Percentiles rank a stretch among this genome's conserved stretches.
phyloP scores from a whole-genome alignment of 768 basidiomycete genomes.

The Kwoniella heveanensis region DNA sequence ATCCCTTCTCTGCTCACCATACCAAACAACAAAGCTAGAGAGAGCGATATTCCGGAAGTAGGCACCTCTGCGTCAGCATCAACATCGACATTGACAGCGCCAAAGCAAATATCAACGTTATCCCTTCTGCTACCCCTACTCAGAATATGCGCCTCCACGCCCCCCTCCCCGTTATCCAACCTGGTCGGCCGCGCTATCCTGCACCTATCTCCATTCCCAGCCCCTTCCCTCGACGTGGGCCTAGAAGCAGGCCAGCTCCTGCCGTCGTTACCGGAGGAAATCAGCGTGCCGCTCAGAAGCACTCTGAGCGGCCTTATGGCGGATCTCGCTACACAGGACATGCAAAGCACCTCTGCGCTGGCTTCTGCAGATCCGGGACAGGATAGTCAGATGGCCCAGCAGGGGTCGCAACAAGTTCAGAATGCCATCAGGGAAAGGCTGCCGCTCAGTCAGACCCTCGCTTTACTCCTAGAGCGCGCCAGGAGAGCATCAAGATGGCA shows the following conservation, averaged over 20 bases:
- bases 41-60: slow-evolving; percentile 26
- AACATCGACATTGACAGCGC: background rate
- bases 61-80: slow-evolving; percentile 39
- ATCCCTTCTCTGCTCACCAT: slow-evolving; percentile 21
- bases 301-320: slow-evolving; percentile 45
- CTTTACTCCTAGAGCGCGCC: slow-evolving; percentile 12
- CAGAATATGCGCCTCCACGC: slow-evolving; percentile 24
- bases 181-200: slow-evolving; percentile 28
- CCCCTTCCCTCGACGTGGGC: slow-evolving; percentile 46
- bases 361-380: slow-evolving; percentile 1
- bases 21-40: background rate
- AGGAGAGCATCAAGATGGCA: slow-evolving; percentile 4
- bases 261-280: slow-evolving; percentile 30
- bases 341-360: background rate
- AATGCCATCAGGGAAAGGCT: background rate
- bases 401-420: background rate
- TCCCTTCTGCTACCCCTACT: slow-evolving; percentile 36
- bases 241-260: slow-evolving; percentile 38
- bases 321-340: slow-evolving; percentile 33
- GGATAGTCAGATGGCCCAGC: slow-evolving; percentile 3
- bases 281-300: slow-evolving; percentile 33
- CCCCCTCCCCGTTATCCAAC: slow-evolving; percentile 9
- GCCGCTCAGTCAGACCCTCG: slow-evolving; percentile 10
- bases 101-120: slow-evolving; percentile 18
- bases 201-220: slow-evolving; percentile 35